Evolutionary conservation across 306 rosid species (phyloP).

Genomic region (Lithocarpus polystachyus): DNA sequence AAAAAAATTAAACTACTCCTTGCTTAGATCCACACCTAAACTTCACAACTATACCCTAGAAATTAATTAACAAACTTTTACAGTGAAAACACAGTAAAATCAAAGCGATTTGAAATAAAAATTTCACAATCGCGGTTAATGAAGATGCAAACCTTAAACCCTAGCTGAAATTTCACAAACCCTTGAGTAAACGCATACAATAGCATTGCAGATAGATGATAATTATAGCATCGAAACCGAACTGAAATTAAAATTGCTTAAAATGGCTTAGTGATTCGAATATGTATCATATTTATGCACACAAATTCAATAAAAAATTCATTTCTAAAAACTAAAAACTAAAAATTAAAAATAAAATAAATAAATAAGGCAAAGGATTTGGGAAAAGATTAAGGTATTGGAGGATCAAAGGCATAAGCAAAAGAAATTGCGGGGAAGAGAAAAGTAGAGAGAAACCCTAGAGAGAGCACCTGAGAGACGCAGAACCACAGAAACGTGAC

Average conservation of each 20-base stretch:
- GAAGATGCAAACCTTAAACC: conserved; percentile 42
- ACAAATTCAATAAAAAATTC: not conserved
- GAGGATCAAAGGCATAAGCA: not conserved
- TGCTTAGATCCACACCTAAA: not conserved
- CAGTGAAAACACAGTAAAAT: too few species aligned
- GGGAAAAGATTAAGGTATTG: not conserved
- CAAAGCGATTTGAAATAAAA: not conserved
- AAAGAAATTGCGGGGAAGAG: not conserved
- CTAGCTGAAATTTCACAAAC: conserved; percentile 31
- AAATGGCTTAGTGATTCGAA: not conserved
- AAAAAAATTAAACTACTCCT: not conserved
- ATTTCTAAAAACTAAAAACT: not conserved
- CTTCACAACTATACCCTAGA: not conserved
- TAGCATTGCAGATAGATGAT: not conserved
- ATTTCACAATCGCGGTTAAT: not conserved
- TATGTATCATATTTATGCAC: not conserved
- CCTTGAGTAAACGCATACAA: not conserved
- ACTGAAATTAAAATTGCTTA: not conserved
- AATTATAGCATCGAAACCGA: conserved; percentile 4
- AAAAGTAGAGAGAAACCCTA: conserved; percentile 26
- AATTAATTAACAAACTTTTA: not conserved
- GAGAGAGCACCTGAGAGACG: conserved; percentile 44
- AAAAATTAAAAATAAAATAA: not conserved
- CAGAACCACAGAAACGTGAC: conserved; percentile 43
- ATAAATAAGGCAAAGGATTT: not conserved